Base-by-base conservation (phyloP, 305 asterid species). In the Withania somnifera region DNA sequence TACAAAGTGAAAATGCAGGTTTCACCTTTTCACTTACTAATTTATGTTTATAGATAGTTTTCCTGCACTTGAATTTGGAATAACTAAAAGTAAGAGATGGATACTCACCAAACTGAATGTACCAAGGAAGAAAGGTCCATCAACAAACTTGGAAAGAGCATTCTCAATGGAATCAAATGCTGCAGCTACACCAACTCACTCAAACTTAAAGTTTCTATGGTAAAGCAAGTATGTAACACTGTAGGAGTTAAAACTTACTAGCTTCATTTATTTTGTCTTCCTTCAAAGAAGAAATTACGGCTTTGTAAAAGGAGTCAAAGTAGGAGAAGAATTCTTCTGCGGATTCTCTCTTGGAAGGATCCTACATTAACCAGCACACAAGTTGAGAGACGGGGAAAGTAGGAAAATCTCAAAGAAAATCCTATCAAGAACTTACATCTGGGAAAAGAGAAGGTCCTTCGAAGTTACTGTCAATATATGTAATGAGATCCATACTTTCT, bases 91-190 rank as follows among this genome's bases (percentile, higher is more conserved):
- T 56, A 24, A 47, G 8, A 14, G 7, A 61, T 57, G 78, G 53
- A 14, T 80, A 78, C 92, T 85, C 83, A 91, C 98, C 91, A 92
- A 86, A 87, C 98, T 94, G 71, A 94, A 91, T 66, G 87, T 86
- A 86, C 98, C 98, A 40, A 95, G 95, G 87, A 93, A 90, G 85
- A 95, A 93, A 0, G 98, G 91, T 34, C 97, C 97, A 68, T 91
- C 97, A 5, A 85, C 85, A 50, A 90, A 94, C 89, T 88, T 93
- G 82, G 90, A 89, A 85, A 93, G 95, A 80, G 92, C 90, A 79
- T 36, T 88, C 90, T 93, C 98, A 61, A 95, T 84, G 81, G 89
- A 81, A 84, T 92, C 94, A 78, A 92, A 91, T 50, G 93, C 94
- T 67, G 87, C 82, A 88, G 84, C 97, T 91, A 40, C n/a, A 68